Conservation (phyloP, 2,329 filamentous ascomycete species). For the Didymella arachidicola region DNA sequence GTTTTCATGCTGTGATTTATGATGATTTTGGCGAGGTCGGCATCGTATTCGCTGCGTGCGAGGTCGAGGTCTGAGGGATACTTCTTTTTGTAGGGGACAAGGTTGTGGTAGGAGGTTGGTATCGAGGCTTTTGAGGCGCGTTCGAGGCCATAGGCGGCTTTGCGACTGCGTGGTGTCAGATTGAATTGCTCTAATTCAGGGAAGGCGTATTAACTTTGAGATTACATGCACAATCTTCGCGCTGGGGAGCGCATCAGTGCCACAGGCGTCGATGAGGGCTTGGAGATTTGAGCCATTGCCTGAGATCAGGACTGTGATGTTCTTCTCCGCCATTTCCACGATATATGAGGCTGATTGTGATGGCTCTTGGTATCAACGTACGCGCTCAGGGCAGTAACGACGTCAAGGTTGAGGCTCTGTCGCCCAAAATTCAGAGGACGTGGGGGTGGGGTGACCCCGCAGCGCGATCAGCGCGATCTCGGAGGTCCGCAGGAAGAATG, state of each 20-base stretch:
- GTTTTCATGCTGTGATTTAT: conserved; percentile 65
- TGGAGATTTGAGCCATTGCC: conserved; percentile 80
- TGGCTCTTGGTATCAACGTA: background rate
- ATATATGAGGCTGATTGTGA: background rate
- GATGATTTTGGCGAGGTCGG: conserved; percentile 73
- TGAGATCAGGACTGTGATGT: conserved; percentile 67
- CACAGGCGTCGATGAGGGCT: conserved; percentile 72
- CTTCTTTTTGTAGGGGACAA: conserved; percentile 74
- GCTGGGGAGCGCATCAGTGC: conserved; percentile 57
- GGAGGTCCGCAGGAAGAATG: conserved; percentile 15
- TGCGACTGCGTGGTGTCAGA: conserved; percentile 43
- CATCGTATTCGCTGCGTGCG: conserved; percentile 75
- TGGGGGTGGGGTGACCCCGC: conserved; percentile 40
- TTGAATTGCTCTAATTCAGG: background rate
- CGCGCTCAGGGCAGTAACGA: background rate
- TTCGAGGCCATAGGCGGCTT: conserved; percentile 69
- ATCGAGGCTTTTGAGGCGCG: conserved; percentile 69
- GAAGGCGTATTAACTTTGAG: conserved; percentile 51
- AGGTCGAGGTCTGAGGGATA: conserved; percentile 45
- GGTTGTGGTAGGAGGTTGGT: conserved; percentile 81
- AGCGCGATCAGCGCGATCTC: conserved; percentile 22
- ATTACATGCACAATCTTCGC: conserved; percentile 69
- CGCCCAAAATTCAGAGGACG: conserved; percentile 30
- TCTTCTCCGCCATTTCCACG: conserved; percentile 44
- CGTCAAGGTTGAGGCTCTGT: conserved; percentile 4